Conservation (phyloP, 2,329 filamentous ascomycete species). For the Ceratocystis variospora region DNA sequence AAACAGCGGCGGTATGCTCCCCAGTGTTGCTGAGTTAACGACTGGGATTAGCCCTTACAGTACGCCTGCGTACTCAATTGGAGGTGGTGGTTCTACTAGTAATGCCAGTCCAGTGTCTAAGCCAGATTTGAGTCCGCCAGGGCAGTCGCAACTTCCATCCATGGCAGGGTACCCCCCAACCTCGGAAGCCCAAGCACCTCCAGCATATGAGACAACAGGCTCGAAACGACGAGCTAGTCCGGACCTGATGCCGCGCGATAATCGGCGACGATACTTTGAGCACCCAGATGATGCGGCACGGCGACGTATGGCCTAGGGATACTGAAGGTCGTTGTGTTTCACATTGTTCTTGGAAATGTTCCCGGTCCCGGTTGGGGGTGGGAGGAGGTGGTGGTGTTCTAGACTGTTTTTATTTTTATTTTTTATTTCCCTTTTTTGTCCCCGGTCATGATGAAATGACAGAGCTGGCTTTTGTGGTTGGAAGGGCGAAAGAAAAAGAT, state of each 20-base stretch:
- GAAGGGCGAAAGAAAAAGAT: neutral
- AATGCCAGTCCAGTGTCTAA: constrained; percentile 28
- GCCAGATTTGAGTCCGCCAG: constrained; percentile 30
- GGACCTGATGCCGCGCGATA: constrained; percentile 33
- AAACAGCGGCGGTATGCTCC: constrained; percentile 35
- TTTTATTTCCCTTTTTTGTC: neutral
- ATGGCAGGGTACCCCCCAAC: constrained; percentile 26
- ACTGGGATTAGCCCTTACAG: constrained; percentile 49
- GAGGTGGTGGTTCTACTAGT: constrained; percentile 24
- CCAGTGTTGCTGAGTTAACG: constrained; percentile 48
- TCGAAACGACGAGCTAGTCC: constrained; percentile 41
- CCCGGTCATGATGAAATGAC: neutral
- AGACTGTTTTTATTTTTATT: constrained; percentile 8
- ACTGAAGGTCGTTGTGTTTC: constrained; percentile 3
- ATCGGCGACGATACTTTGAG: constrained; percentile 23
- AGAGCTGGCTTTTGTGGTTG: neutral
- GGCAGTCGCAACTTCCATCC: constrained; percentile 27
- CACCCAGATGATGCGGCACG: constrained; percentile 15
- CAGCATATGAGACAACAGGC: constrained; percentile 29
- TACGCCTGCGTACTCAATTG: constrained; percentile 40
- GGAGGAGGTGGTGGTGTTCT: neutral
- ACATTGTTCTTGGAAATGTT: neutral
- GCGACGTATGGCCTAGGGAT: constrained; percentile 15
- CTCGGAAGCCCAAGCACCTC: constrained; percentile 23
- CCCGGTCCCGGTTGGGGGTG: neutral